Evolutionary conservation across 768 basidiomycete genomes (phyloP).

Genomic region (Lactifluus echinatus): DNA sequence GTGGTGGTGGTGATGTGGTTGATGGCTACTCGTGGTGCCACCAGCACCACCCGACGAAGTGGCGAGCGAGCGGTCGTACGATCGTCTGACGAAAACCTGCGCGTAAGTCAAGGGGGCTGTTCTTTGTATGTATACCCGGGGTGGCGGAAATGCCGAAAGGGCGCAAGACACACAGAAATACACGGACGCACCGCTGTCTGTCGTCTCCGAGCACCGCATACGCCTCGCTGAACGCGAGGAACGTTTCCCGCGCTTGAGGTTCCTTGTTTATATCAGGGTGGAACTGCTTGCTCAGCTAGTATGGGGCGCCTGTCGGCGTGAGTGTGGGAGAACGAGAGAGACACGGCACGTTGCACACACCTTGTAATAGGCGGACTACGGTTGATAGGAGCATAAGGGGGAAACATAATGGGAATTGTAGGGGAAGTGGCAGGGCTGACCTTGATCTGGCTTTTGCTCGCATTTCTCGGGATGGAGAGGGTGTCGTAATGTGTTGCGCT

Average conservation of each 20-base stretch:
- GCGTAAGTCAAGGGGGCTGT: too few relatives aligned
- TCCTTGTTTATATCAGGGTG: conserved; percentile 40
- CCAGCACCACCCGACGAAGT: not conserved
- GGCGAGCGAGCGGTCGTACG: conserved; percentile 28
- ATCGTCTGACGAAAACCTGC: too few relatives aligned
- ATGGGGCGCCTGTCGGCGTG: too few relatives aligned
- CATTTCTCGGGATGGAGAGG: conserved; percentile 28
- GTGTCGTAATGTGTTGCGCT: conserved; percentile 29
- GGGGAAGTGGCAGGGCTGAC: conserved; percentile 12
- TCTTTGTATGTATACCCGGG: too few relatives aligned
- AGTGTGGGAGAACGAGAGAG: too few relatives aligned
- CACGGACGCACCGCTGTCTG: conserved; percentile 32
- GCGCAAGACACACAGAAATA: too few relatives aligned
- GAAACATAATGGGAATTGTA: not conserved
- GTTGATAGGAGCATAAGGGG: not conserved
- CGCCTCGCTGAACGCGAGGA: conserved; percentile 40
- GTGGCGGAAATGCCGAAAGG: too few relatives aligned
- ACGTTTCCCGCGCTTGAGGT: conserved; percentile 31
- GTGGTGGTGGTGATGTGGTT: conserved; percentile 13
- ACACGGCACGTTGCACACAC: conserved; percentile 18
- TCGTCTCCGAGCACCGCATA: conserved; percentile 39
- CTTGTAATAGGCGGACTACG: conserved; percentile 32
- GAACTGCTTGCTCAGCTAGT: conserved; percentile 39
- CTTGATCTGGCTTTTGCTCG: conserved; percentile 32
- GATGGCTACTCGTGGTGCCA: not conserved